Evolutionary conservation across 164 flowering plant species (phyloP).

Genomic region (Berberis thunbergii): DNA sequence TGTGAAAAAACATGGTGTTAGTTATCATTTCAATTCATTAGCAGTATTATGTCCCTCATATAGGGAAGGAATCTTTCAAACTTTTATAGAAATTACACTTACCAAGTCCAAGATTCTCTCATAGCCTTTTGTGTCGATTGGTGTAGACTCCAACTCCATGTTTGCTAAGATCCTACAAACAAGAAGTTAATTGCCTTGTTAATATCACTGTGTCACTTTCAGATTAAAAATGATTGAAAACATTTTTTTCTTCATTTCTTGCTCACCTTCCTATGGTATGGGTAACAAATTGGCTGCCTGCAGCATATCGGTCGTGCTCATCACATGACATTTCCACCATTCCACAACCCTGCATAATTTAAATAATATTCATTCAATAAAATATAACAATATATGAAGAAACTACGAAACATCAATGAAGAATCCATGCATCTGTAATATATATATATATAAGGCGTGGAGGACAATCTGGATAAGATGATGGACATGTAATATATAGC

Average conservation of each 20-base stretch:
- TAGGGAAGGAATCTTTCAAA: no score
- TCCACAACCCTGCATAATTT: neutral
- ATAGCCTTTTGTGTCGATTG: slow-evolving; percentile 28
- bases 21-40: no score
- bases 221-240: neutral
- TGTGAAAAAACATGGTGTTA: no score
- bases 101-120: slow-evolving; percentile 28
- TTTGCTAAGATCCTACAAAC: slow-evolving; percentile 19
- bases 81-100: neutral
- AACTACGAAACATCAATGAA: no score
- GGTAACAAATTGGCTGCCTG: slow-evolving; percentile 30
- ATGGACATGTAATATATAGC: no score
- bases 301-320: slow-evolving; percentile 17
- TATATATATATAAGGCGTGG: no score
- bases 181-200: neutral
- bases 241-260: neutral
- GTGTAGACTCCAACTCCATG: slow-evolving; percentile 25
- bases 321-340: neutral
- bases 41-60: no score
- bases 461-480: no score
- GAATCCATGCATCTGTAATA: no score
- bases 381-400: no score
- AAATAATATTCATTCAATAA: neutral
- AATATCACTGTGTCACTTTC: neutral
- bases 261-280: slow-evolving; percentile 28